Percentiles rank a stretch among this genome's conserved stretches.
These are phyloP conservation scores for Prunus armeniaca DNA, from an alignment of 306 rosid species.

Conservation along the genomic window DNA sequence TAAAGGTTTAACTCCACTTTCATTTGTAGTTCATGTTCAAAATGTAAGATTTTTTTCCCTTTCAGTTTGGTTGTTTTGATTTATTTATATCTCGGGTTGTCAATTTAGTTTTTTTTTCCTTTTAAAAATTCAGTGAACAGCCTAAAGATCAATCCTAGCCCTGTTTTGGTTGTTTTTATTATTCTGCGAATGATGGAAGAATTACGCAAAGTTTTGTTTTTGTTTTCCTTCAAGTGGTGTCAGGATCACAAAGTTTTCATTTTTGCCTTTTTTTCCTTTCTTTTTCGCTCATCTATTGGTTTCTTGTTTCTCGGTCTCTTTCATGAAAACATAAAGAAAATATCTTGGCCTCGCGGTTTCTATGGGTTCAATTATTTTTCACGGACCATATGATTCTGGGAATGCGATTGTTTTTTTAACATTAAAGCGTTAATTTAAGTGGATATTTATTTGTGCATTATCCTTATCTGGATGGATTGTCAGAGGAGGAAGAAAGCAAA, in stretches of 20 bases:
- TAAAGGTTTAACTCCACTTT: not conserved
- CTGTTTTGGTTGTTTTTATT: not conserved
- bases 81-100: not conserved
- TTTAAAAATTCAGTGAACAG: not conserved
- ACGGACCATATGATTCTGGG: slow-evolving; percentile 2
- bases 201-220: not conserved
- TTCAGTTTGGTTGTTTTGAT: not conserved
- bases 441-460: slow-evolving; percentile 12
- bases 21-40: not conserved
- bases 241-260: no score
- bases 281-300: not conserved
- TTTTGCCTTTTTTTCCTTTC: not conserved
- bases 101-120: not conserved
- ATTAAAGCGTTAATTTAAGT: not conserved
- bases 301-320: not conserved
- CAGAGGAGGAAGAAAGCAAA: not conserved
- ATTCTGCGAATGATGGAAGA: not conserved
- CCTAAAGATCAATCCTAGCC: not conserved
- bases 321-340: not conserved
- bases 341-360: not conserved
- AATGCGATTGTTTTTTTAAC: not conserved
- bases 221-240: not conserved
- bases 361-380: not conserved
- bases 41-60: not conserved
- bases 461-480: slow-evolving; percentile 21